Conservation (phyloP, 1,284 basidiomycete species). For the Heliocybe sulcata region DNA sequence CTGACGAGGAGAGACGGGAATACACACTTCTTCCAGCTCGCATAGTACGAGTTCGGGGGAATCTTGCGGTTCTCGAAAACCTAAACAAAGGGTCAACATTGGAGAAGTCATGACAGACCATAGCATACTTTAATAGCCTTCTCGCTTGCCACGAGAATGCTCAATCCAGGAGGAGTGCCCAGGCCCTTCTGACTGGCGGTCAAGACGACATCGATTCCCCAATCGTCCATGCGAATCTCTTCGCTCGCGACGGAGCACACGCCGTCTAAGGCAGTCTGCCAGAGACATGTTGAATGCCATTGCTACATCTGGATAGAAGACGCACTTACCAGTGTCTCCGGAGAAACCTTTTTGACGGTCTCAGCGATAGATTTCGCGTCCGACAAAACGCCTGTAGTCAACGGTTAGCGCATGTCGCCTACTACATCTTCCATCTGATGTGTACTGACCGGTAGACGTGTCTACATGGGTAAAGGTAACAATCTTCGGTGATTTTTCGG, state of each 20-base stretch:
- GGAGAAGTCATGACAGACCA: background rate
- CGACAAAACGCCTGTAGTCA: slow-evolving; percentile 67
- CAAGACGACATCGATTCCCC: slow-evolving; percentile 89
- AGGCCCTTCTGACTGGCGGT: slow-evolving; percentile 95
- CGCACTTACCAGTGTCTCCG: slow-evolving; percentile 69
- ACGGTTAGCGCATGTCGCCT: background rate
- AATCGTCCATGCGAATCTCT: slow-evolving; percentile 91
- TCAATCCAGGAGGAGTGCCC: slow-evolving; percentile 91
- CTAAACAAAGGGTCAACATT: slow-evolving; percentile 22
- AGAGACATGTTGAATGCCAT: slow-evolving; percentile 5
- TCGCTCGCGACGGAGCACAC: slow-evolving; percentile 97
- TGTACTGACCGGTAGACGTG: slow-evolving; percentile 69
- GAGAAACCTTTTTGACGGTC: slow-evolving; percentile 73
- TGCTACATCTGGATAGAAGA: background rate
- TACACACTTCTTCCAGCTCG: slow-evolving; percentile 76
- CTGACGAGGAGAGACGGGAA: slow-evolving; percentile 1
- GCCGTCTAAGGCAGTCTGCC: slow-evolving; percentile 78
- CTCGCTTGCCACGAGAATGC: slow-evolving; percentile 78
- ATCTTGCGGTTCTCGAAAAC: slow-evolving; percentile 65
- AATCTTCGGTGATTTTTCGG: background rate
- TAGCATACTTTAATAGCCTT: slow-evolving; percentile 62
- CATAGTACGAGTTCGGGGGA: slow-evolving; percentile 80
- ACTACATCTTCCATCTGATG: background rate
- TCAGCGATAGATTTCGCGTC: slow-evolving; percentile 77
- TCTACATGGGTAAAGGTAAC: slow-evolving; percentile 95